Evolutionary conservation across 306 rosid species (phyloP).

Genomic region (Cicer chorassanicum): DNA sequence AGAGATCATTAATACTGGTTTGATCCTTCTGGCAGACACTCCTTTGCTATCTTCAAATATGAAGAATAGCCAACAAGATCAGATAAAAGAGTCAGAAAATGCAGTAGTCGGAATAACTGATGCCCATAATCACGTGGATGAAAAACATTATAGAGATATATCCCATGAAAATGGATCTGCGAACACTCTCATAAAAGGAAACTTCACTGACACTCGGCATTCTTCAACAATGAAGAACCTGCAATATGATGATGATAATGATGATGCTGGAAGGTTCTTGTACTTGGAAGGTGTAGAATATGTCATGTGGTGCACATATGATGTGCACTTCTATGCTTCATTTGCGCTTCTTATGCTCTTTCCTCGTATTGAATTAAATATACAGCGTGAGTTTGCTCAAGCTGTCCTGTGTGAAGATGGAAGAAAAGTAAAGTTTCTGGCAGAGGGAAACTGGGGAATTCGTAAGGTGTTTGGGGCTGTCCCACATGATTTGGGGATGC

Average conservation of each 20-base stretch:
- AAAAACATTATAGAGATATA: constrained; percentile 36
- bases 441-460: constrained; percentile 92
- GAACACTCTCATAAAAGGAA: constrained; percentile 42
- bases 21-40: constrained; percentile 66
- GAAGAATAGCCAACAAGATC: constrained; percentile 52
- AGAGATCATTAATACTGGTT: constrained; percentile 33
- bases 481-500: constrained; percentile 97
- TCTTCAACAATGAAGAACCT: constrained; percentile 44
- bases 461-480: constrained; percentile 98
- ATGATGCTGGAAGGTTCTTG: constrained; percentile 92
- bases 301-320: constrained; percentile 98
- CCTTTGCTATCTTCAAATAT: constrained; percentile 45
- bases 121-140: constrained; percentile 50
- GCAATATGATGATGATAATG: constrained; percentile 57
- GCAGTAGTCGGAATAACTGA: constrained; percentile 54
- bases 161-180: constrained; percentile 45
- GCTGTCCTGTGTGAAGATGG: constrained; percentile 96
- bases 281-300: constrained; percentile 98
- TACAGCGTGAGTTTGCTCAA: constrained; percentile 94
- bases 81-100: constrained; percentile 49
- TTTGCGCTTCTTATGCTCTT: constrained; percentile 97
- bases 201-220: constrained; percentile 35
- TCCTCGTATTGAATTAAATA: constrained; percentile 90
- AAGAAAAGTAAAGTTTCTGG: constrained; percentile 87
- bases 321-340: constrained; percentile 97